These are phyloP conservation scores for Thielaviopsis cerberus DNA, from an alignment of 2,329 filamentous ascomycete genomes.

Conservation along the genomic window DNA sequence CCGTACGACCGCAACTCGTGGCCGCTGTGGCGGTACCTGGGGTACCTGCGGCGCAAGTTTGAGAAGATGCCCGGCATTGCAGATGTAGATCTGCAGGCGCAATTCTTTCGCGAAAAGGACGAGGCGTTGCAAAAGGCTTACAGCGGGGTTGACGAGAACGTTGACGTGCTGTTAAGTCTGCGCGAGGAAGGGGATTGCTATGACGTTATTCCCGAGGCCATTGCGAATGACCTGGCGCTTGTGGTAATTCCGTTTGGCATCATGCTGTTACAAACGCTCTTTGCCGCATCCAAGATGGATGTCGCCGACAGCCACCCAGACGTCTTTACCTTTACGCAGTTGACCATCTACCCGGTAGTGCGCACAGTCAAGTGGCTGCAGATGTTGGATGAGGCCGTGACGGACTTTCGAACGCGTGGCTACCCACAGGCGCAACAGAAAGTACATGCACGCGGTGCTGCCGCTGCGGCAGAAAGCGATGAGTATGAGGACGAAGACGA, in stretches of 20 bases:
- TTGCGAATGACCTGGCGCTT: neutral
- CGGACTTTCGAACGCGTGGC: neutral
- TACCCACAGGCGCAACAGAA: too few relatives aligned
- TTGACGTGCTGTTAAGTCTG: neutral
- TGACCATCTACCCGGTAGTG: neutral
- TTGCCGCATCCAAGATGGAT: neutral
- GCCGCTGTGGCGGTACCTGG: constrained; percentile 10
- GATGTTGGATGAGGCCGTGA: neutral
- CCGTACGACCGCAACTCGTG: constrained; percentile 1
- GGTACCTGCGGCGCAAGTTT: constrained; percentile 8
- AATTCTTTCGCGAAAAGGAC: neutral
- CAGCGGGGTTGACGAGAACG: neutral
- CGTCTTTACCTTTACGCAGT: neutral
- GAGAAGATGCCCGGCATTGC: neutral
- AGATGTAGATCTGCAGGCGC: neutral
- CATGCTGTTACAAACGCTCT: constrained; percentile 2
- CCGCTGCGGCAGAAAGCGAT: neutral
- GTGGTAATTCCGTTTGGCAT: constrained; percentile 7
- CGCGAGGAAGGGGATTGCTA: neutral
- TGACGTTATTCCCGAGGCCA: neutral
- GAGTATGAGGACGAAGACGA: neutral
- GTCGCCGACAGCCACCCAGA: neutral
- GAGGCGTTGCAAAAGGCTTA: constrained; percentile 5
- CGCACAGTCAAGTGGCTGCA: neutral
- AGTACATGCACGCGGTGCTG: too few relatives aligned